Evolutionary conservation across 208 protist genomes (phyloP).

Genomic region (Crithidia thermophila): DNA sequence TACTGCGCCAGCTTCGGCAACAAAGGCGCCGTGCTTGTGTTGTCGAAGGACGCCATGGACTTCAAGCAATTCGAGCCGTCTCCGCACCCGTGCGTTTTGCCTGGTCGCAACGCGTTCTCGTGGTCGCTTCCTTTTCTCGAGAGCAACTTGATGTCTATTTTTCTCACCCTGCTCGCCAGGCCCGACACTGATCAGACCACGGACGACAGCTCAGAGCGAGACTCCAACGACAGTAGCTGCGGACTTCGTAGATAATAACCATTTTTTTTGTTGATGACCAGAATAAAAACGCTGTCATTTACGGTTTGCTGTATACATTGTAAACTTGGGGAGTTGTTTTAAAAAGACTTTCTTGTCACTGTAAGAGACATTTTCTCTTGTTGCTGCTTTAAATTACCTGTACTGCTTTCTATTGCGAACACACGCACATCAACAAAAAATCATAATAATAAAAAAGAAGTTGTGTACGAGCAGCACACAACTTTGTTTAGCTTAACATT

Average conservation of each 20-base stretch:
- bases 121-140: slow-evolving; percentile 82
- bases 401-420: not conserved
- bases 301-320: not conserved
- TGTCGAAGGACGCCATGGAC: slow-evolving; percentile 86
- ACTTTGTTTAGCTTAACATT: too few relatives aligned
- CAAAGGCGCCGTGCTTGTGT: slow-evolving; percentile 93
- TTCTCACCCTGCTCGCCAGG: slow-evolving; percentile 30
- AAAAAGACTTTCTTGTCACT: not conserved
- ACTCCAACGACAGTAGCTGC: not conserved
- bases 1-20: slow-evolving; percentile 98
- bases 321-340: not conserved
- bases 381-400: too few relatives aligned
- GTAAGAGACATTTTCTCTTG: not conserved
- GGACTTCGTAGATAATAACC: too few relatives aligned
- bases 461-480: too few relatives aligned
- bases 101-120: slow-evolving; percentile 61
- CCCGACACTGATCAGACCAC: slow-evolving; percentile 17
- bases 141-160: slow-evolving; percentile 45
- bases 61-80: slow-evolving; percentile 89
- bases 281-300: not conserved
- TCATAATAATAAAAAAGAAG: not conserved
- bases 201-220: slow-evolving; percentile 21
- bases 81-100: slow-evolving; percentile 74
- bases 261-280: too few relatives aligned
- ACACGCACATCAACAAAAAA: not conserved